phyloP scores from a whole-genome alignment of 23 red algal species.

The Gracilaria domingensis region DNA sequence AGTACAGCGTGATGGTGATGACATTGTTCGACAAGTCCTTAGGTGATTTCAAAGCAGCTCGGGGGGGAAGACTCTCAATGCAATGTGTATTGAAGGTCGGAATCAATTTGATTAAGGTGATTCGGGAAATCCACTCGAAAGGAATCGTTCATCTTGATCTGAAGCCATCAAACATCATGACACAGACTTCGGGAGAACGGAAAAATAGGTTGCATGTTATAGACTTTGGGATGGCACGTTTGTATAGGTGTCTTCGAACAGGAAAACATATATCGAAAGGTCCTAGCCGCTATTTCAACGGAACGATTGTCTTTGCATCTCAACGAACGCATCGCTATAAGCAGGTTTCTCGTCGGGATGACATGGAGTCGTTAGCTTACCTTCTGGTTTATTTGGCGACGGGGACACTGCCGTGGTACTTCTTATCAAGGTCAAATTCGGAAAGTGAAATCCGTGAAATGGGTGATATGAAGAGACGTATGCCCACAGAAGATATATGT shows the following conservation, averaged over 20 bases:
- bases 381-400: neutral
- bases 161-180: constrained; percentile 16
- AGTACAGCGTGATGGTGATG: neutral
- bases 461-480: neutral
- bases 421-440: neutral
- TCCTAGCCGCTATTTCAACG: neutral
- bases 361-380: constrained; percentile 22
- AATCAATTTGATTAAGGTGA: neutral
- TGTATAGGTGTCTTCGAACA: neutral
- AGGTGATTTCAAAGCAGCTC: neutral
- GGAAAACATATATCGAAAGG: neutral
- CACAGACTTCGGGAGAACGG: neutral
- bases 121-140: neutral
- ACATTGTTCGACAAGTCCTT: neutral
- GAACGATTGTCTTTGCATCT: neutral
- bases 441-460: neutral
- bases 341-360: neutral
- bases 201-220: neutral
- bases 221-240: neutral
- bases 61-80: neutral
- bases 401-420: neutral
- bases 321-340: neutral
- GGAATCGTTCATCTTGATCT: constrained; percentile 9
- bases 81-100: neutral
- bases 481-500: neutral